phyloP scores from a whole-genome alignment of 768 basidiomycete species.

The Amanita subjunquillea region DNA sequence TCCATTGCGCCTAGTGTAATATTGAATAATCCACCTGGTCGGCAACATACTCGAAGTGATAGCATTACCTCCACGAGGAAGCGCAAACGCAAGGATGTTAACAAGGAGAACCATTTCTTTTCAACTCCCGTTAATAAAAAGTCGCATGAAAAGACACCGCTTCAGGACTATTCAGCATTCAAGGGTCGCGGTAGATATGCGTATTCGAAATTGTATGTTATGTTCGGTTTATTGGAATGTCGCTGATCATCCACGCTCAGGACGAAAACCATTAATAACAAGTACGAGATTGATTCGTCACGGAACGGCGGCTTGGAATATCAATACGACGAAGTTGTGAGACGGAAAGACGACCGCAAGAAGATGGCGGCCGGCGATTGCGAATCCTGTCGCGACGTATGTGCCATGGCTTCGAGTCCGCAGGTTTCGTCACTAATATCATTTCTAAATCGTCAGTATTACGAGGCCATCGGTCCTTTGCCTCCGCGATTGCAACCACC shows the following conservation, averaged over 20 bases:
- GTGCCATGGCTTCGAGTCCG: constrained; percentile 50
- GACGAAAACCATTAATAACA: constrained; percentile 45
- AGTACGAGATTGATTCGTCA: constrained; percentile 55
- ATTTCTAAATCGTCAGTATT: constrained; percentile 44
- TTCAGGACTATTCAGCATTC: constrained; percentile 33
- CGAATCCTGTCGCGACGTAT: constrained; percentile 63
- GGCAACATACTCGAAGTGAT: not conserved
- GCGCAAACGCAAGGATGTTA: constrained; percentile 14
- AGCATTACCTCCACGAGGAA: not conserved
- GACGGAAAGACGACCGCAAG: constrained; percentile 48
- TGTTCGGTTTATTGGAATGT: not conserved
- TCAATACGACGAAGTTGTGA: constrained; percentile 71
- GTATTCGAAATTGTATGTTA: constrained; percentile 23
- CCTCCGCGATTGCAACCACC: constrained; percentile 58
- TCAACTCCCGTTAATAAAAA: constrained; percentile 14
- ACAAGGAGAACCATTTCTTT: constrained; percentile 4
- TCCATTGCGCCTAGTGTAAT: not conserved
- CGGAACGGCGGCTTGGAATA: constrained; percentile 56
- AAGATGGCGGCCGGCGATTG: constrained; percentile 65
- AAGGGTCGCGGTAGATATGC: constrained; percentile 57
- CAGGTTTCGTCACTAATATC: constrained; percentile 63
- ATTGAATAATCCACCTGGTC: not conserved
- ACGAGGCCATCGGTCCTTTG: constrained; percentile 64
- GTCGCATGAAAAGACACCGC: constrained; percentile 12
- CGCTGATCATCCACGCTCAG: constrained; percentile 2